Evolutionary conservation across 2,329 filamentous ascomycete species (phyloP), one percentile per base, ranked within the genome.

Genomic region (Ceratocystis colombiana): DNA sequence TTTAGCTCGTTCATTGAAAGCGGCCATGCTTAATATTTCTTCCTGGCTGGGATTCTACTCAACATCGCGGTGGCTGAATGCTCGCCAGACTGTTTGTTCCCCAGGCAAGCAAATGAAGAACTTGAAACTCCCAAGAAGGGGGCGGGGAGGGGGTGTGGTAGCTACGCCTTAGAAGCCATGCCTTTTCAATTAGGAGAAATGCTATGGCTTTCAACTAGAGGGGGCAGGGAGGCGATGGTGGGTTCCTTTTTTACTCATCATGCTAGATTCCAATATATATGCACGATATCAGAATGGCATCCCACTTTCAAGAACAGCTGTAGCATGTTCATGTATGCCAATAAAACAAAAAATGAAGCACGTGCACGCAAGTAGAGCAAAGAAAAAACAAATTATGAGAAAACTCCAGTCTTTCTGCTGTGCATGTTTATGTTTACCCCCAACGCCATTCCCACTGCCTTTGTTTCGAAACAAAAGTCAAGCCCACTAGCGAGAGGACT

Each of bases 401-500:
- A 59, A 33, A 59, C 53, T 30, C 12, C 6, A 12, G 20, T 25
- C 50, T 30, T 25, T 17, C 33, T 59, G 15, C 8, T 59, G 17
- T 17, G 53, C 53, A 25, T 59, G 53, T 30, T 59, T 33, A n/a
- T 59, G 22, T 12, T 59, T 33, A 25, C 28, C 22, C 10, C 53
- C 15, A 59, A 33, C 25, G 8, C 12, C 53, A 33, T 17, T 37
- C 17, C 53, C 53, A 30, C 28, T 33, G 53, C 28, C 25, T 3
- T 59, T 59, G 53, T 59, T 59, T 59, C 53, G 33, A 59, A 59
- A 53, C 48, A 25, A 53, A 8, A 50, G 37, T 41, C 37, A 33
- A 2, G 53, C 53, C 25, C 7, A 17, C 53, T 30, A 59, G 28
- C 25, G 53, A 59, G 53, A 59, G 53, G 30, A 30, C 37, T 41